Conservation (phyloP, 805 yeast species). For the Candida yuanshanica region DNA sequence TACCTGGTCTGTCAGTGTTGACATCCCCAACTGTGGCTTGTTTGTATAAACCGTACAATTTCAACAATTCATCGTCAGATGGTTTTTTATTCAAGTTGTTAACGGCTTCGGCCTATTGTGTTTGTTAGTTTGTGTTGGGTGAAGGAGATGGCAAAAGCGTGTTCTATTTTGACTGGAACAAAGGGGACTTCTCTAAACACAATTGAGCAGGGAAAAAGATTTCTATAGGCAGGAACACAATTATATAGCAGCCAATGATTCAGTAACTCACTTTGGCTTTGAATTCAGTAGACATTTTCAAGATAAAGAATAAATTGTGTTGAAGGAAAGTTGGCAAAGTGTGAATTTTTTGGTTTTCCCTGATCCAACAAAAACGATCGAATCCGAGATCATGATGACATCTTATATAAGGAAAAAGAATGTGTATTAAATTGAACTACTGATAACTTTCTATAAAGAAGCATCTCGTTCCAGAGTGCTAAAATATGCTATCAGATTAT, state of each 20-base stretch:
- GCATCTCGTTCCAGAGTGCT: too few species aligned
- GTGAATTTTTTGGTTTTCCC: not conserved
- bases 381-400: not conserved
- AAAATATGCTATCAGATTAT: too few species aligned
- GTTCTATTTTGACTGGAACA: not conserved
- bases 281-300: conserved; percentile 9
- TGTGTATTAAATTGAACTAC: too few species aligned
- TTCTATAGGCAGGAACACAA: too few species aligned
- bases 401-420: not conserved
- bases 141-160: not conserved
- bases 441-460: too few species aligned
- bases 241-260: too few species aligned
- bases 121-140: not conserved
- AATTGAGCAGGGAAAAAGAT: not conserved
- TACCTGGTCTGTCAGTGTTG: conserved; percentile 79
- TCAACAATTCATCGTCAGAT: conserved; percentile 76
- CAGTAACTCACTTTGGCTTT: conserved; percentile 2
- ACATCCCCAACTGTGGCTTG: conserved; percentile 98
- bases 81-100: conserved; percentile 73
- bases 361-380: not conserved
- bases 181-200: not conserved
- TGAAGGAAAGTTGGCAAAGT: not conserved
- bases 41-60: conserved; percentile 88
- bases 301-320: not conserved
- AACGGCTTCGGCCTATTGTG: conserved; percentile 68